A percentile compares a stretch with the other conserved stretches of the same genome.
Conservation (phyloP, 2,329 filamentous ascomycete genomes). For the Cordyceps cicadae region DNA sequence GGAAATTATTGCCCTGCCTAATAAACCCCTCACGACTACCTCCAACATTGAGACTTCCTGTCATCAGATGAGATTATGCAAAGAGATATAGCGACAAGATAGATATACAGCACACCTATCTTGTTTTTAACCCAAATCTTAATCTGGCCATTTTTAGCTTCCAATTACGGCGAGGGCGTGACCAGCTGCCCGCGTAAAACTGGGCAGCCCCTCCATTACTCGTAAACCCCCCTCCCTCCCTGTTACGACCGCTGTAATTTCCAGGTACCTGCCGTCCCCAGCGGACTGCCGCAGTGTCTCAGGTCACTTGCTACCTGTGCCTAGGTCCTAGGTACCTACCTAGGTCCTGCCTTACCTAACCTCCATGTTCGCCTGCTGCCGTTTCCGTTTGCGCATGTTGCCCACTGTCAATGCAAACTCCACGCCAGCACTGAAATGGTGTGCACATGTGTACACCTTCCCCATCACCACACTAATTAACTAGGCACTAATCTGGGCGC, state of each 20-base stretch:
- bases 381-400: background rate
- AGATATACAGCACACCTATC: no score
- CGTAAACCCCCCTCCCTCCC: background rate
- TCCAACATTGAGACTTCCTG: no score
- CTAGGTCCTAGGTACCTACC: no score
- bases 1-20: no score
- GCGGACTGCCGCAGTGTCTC: background rate
- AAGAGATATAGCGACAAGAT: no score
- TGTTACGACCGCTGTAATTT: background rate
- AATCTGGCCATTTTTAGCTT: background rate
- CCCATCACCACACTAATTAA: background rate
- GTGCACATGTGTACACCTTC: constrained; percentile 4
- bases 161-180: no score
- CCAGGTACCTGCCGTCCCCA: background rate
- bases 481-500: background rate
- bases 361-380: background rate
- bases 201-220: background rate
- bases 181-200: background rate
- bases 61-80: background rate
- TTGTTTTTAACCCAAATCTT: background rate
- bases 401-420: background rate
- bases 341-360: no score
- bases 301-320: background rate
- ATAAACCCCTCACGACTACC: no score
- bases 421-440: background rate